Percentiles rank a stretch among this genome's conserved stretches.
These are phyloP conservation scores for Fistulifera pelliculosa DNA, from an alignment of 108 stramenopile species.

Conservation along the genomic window DNA sequence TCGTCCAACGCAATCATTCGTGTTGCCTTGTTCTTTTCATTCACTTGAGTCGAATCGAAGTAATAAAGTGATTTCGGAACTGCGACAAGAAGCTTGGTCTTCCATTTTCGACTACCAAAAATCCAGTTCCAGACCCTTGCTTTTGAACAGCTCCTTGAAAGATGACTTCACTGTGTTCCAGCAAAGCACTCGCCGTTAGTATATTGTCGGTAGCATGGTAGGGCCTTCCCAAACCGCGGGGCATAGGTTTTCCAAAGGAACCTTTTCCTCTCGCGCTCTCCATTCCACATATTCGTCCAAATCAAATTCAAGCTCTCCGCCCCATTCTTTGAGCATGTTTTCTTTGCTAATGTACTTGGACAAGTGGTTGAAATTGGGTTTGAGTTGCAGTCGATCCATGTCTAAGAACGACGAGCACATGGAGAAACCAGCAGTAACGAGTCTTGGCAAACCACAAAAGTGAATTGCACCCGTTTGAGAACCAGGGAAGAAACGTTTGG, in stretches of 20 bases:
- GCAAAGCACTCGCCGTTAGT: background rate
- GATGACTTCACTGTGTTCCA: background rate
- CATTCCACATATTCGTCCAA: constrained; percentile 5
- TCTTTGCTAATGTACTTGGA: background rate
- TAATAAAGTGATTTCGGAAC: background rate
- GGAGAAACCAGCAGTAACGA: background rate
- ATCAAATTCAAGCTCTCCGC: background rate
- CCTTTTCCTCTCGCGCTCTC: background rate
- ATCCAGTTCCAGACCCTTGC: background rate
- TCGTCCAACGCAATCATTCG: constrained; percentile 2
- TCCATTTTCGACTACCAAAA: background rate
- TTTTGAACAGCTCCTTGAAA: background rate
- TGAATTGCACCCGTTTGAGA: background rate
- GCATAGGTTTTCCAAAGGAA: background rate
- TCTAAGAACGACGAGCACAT: background rate
- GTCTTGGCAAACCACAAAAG: constrained; percentile 1
- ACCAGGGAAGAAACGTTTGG: background rate
- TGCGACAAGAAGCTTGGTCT: background rate
- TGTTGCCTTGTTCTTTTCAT: background rate
- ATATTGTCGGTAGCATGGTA: background rate
- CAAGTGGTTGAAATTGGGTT: constrained; percentile 1
- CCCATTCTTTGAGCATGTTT: background rate
- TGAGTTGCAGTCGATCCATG: background rate
- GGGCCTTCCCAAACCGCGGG: background rate
- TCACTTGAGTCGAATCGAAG: background rate